These are phyloP conservation scores for Dichomitus squalens DNA, from an alignment of 1,284 basidiomycete species.

Conservation along the genomic window DNA sequence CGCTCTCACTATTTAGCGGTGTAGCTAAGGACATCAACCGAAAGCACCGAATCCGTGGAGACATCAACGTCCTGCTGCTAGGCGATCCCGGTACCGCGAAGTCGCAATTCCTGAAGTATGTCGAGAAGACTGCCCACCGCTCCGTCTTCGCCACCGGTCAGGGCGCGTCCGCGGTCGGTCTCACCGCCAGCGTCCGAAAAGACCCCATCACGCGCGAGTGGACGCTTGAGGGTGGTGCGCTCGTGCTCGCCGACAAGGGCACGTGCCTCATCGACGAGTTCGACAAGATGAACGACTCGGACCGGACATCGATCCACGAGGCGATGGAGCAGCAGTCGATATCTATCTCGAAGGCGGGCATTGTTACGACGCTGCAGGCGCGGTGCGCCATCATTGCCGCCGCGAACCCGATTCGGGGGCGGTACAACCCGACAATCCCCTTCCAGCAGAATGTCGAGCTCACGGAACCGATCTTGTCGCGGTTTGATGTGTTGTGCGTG, in stretches of 20 bases:
- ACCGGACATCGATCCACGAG: slow-evolving; percentile 98
- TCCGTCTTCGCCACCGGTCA: slow-evolving; percentile 99
- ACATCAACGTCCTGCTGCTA: slow-evolving; percentile 95
- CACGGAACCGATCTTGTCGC: slow-evolving; percentile 98
- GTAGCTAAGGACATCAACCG: slow-evolving; percentile 95
- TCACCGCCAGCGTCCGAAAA: slow-evolving; percentile 97
- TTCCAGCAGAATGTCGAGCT: slow-evolving; percentile 99
- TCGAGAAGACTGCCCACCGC: slow-evolving; percentile 96
- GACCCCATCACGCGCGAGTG: slow-evolving; percentile 97
- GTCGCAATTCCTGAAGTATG: slow-evolving; percentile 98
- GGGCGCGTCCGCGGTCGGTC: slow-evolving; percentile 96
- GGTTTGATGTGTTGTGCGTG: slow-evolving; percentile 97
- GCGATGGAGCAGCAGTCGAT: slow-evolving; percentile 99
- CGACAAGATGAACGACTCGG: slow-evolving; percentile 99
- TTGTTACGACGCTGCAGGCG: slow-evolving; percentile 95
- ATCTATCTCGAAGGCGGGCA: slow-evolving; percentile 98
- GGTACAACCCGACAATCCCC: slow-evolving; percentile 97
- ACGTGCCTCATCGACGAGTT: slow-evolving; percentile 99
- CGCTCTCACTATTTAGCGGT: slow-evolving; percentile 93
- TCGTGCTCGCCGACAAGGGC: slow-evolving; percentile 98
- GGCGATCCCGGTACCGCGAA: slow-evolving; percentile 99
- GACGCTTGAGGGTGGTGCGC: slow-evolving; percentile 97
- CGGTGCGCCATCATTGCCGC: slow-evolving; percentile 97
- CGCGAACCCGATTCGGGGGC: slow-evolving; percentile 94
- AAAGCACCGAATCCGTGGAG: slow-evolving; percentile 95